Percentiles rank a stretch among this genome's conserved stretches.
phyloP scores from a whole-genome alignment of 352 stramenopile genomes.

The Phytophthora foliorum region DNA sequence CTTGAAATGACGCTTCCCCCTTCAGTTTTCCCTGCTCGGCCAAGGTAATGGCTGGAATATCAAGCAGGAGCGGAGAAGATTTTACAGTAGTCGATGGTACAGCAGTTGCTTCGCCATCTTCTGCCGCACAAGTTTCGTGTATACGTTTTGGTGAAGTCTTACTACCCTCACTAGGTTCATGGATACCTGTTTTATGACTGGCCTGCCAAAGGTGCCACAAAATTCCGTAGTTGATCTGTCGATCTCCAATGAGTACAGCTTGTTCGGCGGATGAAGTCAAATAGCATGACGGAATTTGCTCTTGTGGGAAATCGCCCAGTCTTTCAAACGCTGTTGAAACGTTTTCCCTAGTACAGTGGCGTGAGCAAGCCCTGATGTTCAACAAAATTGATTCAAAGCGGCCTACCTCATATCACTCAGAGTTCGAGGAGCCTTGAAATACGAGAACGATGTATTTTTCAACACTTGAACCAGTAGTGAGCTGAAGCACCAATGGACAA shows the following conservation, averaged over 20 bases:
- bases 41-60: slow-evolving; percentile 34
- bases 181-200: slow-evolving; percentile 6
- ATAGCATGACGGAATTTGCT: slow-evolving; percentile 21
- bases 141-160: slow-evolving; percentile 1
- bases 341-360: slow-evolving; percentile 40
- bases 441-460: slow-evolving; percentile 11
- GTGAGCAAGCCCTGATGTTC: not conserved
- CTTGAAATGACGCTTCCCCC: slow-evolving; percentile 11
- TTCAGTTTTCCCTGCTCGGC: slow-evolving; percentile 13
- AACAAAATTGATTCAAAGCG: not conserved
- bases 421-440: slow-evolving; percentile 31
- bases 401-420: slow-evolving; percentile 35
- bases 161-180: slow-evolving; percentile 1
- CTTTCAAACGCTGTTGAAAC: slow-evolving; percentile 38
- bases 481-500: slow-evolving; percentile 6
- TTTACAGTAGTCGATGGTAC: not conserved
- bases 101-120: not conserved
- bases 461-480: slow-evolving; percentile 17
- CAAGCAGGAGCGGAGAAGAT: slow-evolving; percentile 26
- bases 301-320: slow-evolving; percentile 18
- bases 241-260: slow-evolving; percentile 53
- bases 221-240: slow-evolving; percentile 54
- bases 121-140: slow-evolving; percentile 3
- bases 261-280: slow-evolving; percentile 28
- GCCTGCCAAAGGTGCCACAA: slow-evolving; percentile 67